Conservation (phyloP, 805 yeast genomes). For the Candida hispaniensis region DNA sequence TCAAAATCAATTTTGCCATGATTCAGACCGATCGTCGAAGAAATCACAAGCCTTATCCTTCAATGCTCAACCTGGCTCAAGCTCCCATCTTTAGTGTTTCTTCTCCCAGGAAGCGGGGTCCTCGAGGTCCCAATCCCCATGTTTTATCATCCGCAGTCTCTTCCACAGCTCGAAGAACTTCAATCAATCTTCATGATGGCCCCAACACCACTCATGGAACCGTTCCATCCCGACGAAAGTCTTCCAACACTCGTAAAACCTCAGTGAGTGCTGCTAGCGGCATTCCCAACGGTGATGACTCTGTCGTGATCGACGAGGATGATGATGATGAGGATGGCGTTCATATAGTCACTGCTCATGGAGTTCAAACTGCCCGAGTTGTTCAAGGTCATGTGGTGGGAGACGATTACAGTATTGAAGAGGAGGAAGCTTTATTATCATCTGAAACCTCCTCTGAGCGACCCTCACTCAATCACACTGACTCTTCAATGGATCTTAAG, state of each 20-base stretch:
- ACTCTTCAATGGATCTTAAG: constrained; percentile 21
- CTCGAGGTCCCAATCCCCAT: constrained; percentile 9
- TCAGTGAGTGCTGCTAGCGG: constrained; percentile 9
- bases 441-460: constrained; percentile 20
- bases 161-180: constrained; percentile 10
- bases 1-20: constrained; percentile 96
- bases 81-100: constrained; percentile 13
- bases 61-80: constrained; percentile 14
- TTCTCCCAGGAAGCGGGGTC: constrained; percentile 14
- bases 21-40: constrained; percentile 90
- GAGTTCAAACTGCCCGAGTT: constrained; percentile 86
- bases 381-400: constrained; percentile 96
- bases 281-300: constrained; percentile 21
- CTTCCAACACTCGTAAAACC: constrained; percentile 13
- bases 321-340: constrained; percentile 24
- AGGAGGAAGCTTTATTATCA: no score
- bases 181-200: constrained; percentile 14
- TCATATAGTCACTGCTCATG: constrained; percentile 21
- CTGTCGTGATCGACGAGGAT: constrained; percentile 17
- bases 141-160: constrained; percentile 10
- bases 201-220: constrained; percentile 15
- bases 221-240: constrained; percentile 13
- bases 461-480: constrained; percentile 9
- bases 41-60: constrained; percentile 14
- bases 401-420: constrained; percentile 49